Percentiles rank a stretch among this genome's conserved stretches.
Evolutionary conservation across 441 rosid species (phyloP).

Genomic region (Adansonia rubrostipa): DNA sequence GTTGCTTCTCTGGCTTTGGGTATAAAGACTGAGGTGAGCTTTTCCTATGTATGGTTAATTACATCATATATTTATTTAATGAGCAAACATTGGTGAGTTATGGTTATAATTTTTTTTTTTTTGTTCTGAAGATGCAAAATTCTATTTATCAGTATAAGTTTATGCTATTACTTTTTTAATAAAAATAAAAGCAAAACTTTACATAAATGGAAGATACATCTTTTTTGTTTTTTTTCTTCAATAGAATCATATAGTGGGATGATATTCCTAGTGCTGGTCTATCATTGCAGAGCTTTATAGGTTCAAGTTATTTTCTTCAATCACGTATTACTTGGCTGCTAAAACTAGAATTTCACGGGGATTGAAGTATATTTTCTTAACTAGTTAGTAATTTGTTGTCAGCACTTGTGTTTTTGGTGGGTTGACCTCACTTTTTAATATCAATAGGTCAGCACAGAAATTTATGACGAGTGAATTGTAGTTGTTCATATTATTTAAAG

Average conservation of each 20-base stretch:
- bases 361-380: neutral
- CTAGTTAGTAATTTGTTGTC: neutral
- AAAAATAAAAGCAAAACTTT: neutral
- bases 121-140: neutral
- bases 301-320: neutral
- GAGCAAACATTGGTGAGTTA: neutral
- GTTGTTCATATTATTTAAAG: neutral
- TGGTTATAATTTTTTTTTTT: neutral
- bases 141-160: neutral
- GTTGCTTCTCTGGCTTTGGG: slow-evolving; percentile 89
- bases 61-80: neutral
- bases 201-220: neutral
- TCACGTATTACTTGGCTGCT: neutral
- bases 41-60: slow-evolving; percentile 21
- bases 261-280: slow-evolving; percentile 6
- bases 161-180: neutral
- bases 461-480: neutral
- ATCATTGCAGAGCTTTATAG: neutral
- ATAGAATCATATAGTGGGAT: neutral
- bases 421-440: neutral
- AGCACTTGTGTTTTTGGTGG: neutral
- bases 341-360: neutral
- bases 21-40: slow-evolving; percentile 88
- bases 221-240: neutral
- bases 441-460: neutral